phyloP scores from a whole-genome alignment of 768 basidiomycete genomes.

The Bullera alba region DNA sequence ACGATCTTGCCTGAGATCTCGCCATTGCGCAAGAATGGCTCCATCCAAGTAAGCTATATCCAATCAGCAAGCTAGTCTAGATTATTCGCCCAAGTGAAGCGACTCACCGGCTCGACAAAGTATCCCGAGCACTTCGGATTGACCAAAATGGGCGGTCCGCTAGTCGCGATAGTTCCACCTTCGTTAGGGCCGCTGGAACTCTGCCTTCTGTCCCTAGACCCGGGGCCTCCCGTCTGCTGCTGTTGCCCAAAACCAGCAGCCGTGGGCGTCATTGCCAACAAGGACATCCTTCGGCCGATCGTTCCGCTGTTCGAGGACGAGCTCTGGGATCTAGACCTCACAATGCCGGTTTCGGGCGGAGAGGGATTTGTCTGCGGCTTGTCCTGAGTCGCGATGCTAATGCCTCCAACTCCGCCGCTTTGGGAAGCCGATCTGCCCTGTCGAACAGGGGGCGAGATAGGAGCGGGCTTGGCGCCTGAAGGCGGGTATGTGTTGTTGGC shows the following conservation, averaged over 20 bases:
- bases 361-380: too few relatives aligned
- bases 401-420: too few relatives aligned
- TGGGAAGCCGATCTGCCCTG: too few relatives aligned
- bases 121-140: conserved; percentile 91
- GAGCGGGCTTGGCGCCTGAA: too few relatives aligned
- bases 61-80: not conserved
- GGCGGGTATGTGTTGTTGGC: too few relatives aligned
- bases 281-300: conserved; percentile 10
- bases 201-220: not conserved
- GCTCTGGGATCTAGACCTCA: not conserved
- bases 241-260: not conserved
- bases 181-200: conserved; percentile 2
- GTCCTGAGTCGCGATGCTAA: too few relatives aligned
- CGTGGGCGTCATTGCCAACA: conserved; percentile 36
- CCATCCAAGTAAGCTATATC: conserved; percentile 90
- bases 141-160: conserved; percentile 48
- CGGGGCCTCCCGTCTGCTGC: conserved; percentile 2
- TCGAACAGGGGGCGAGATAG: too few relatives aligned
- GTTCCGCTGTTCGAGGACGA: not conserved
- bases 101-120: conserved; percentile 85
- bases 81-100: not conserved
- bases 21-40: conserved; percentile 66
- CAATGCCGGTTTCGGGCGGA: not conserved
- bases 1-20: conserved; percentile 77
- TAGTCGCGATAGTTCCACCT: not conserved